Percentiles rank a stretch among this genome's conserved stretches.
Conservation (phyloP, 345 rosid species). For the Citrus cavaleriei region DNA sequence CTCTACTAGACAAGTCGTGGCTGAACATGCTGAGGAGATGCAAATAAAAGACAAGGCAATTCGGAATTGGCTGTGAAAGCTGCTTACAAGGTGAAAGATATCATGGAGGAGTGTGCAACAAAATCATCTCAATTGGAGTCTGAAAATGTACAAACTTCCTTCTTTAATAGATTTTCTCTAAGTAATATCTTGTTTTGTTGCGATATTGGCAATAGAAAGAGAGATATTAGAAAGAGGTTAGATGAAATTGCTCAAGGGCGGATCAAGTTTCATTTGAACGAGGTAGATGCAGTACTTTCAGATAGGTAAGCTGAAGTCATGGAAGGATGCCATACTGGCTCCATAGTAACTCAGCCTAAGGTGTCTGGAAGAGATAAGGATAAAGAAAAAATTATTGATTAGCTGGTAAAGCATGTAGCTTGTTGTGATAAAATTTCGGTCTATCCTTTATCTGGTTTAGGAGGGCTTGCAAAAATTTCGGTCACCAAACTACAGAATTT, state of each 20-base stretch:
- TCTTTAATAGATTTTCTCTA: too few species aligned
- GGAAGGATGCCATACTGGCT: slow-evolving; percentile 8
- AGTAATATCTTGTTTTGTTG: not conserved
- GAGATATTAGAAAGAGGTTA: not conserved
- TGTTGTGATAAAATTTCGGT: not conserved
- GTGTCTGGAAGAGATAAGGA: slow-evolving; percentile 6
- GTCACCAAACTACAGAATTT: not conserved
- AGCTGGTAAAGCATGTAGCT: not conserved
- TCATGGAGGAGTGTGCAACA: not conserved
- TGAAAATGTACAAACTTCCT: too few species aligned
- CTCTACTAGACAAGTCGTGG: not conserved
- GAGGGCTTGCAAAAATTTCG: not conserved
- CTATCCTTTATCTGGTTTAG: not conserved
- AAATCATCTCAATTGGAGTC: not conserved
- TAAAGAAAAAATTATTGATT: not conserved
- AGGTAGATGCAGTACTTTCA: not conserved
- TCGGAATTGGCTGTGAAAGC: not conserved
- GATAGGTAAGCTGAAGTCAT: not conserved
- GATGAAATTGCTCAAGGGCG: slow-evolving; percentile 7
- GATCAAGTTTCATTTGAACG: slow-evolving; percentile 4
- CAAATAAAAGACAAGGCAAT: not conserved
- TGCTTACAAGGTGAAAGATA: not conserved
- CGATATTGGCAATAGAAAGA: not conserved
- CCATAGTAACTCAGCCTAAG: slow-evolving; percentile 7
- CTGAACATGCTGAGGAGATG: not conserved